Base-by-base conservation (phyloP, 106 monocot genomes). In the Chionographis japonica region DNA sequence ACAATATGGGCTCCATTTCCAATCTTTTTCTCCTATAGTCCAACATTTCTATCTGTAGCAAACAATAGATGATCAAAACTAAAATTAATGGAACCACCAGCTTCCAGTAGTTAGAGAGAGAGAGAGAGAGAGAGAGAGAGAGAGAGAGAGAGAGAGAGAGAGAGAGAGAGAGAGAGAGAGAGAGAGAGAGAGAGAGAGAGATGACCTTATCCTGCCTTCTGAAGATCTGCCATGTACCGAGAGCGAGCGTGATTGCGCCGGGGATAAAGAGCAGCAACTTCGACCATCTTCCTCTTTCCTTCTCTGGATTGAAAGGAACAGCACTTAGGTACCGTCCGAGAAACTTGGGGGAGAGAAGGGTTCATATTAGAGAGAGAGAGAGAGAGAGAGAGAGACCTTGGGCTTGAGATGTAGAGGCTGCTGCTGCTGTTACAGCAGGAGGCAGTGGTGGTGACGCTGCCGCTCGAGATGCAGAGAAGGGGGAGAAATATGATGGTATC, bases 181-280 rank as follows among this genome's bases (percentile, higher is more conserved):
- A 37, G 7, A 50, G 50, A 19, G 20, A 7, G 1, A 37, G 16
- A 11, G 13, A 69, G 56, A 59, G 6, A 40, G 65, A 13, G 17
- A 38, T 35, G 49, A 98, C 92, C 89, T 92, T 98, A 50, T 98
- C 97, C 68, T 87, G 80, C 62, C 97, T 78, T 59, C 97, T 69
- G 60, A 85, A 57, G 56, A 98, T 78, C 68, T 98, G 97, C 97
- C 97, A 92, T 51, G 87, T 87, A 17, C 97, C 97, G 12, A 98
- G 97, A 38, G 87, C 92, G 60, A 98, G 92, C 42, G 87, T 88
- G 69, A 86, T 82, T 20, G 87, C 92, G 17, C 97, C 97, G 14
- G 97, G 97, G 20, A 92, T 73, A 52, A 98, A 98, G 13, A 98
- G 83, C 15, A 90, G 74, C 40, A 79, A 46, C 50, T 87, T 93